Evolutionary conservation across 805 yeast genomes (phyloP), one percentile per base, ranked within the genome.

Genomic region (Clavispora carvajalis): DNA sequence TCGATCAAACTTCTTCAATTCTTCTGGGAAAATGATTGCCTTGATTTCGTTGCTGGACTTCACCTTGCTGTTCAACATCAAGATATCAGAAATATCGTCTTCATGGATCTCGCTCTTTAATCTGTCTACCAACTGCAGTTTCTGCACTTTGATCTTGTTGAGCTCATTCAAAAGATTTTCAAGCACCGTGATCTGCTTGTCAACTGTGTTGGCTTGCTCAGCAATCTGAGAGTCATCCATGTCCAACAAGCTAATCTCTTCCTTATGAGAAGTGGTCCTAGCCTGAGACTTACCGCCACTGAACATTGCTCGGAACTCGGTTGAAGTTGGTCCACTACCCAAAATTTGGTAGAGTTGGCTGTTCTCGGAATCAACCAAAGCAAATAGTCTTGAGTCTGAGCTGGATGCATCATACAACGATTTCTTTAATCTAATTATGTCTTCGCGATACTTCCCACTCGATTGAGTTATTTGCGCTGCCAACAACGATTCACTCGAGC

Each of bases 81-180:
- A 68, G 10, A 82, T 67, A 39, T 82, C 80, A 0, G 95, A 82
- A 37, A 89, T 87, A 56, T 91, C 97, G 62, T 91, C 98, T 11
- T 73, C 70, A 52, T 82, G 93, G 24, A 85, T 80, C 36, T 76
- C 75, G 6, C 68, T 72, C 54, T 88, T 88, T 53, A 91, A 69
- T 37, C 80, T 86, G 2, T 71, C 71, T 25, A 85, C 66, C 2
- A 82, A 71, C 28, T 77, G 69, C 5, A 66, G 58, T 34, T 95
- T 77, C 57, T 85, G 93, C 23, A 74, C 66, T 51, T 79, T 79
- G 43, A 88, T 57, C 33, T 76, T 69, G 42, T 76, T 76, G 53
- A 91, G 69, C 41, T 80, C 82, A 36, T 76, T 77, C 34, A 83
- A 64, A 13, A 72, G 58, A n/a, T 74, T 69, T 41, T 82, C 85